Base-by-base conservation (phyloP, 1,284 basidiomycete genomes). In the Ganoderma boninense region DNA sequence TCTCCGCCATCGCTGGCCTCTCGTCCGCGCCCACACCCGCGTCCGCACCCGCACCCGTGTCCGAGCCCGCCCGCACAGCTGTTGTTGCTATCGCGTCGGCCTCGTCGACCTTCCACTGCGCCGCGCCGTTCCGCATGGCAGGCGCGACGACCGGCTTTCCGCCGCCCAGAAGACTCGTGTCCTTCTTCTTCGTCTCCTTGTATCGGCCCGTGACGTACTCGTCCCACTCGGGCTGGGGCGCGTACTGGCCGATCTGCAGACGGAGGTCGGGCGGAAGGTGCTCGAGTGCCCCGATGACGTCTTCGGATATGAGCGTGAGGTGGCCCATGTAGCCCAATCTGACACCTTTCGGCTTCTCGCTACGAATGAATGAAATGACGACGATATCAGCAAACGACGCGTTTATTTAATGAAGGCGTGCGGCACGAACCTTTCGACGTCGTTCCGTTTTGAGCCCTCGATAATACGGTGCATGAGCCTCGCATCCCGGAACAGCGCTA, bases 271-370 rank as follows among this genome's bases (percentile, higher is more conserved):
- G 85, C 0, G 97, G 96, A 82, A 96, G 97, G 61, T 94, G 91
- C 61, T 96, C 92, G 52, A 97, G 86, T 7, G 95, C 91, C 70
- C 89, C 90, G 77, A 97, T 91, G 32, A 97, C 92, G 77, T 97
- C 96, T 79, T 97, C 96, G 0, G 95, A 92, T 73, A 99, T 97
- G 71, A 99, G 89, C 14, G 94, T 95, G 57, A 99, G 89, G 80
- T 99, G 97, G 0, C 97, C 97, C 97, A 99, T 99, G 83, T 96
- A 98, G 1, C 97, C 97, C 56, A 97, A 81, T 23, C 96, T 90
- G 40, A 94, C 90, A 29, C 87, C 91, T 80, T 90, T 93, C 32
- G 87, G 90, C 79, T 89, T 91, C 62, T 84, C 80, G 75, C 87
- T 94, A 77, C 29, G 4, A 6, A 43, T 2, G 0, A 40, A 38